These are phyloP conservation scores for Vitis hybrid DNA, from an alignment of 177 flowering plant species.

Conservation along the genomic window DNA sequence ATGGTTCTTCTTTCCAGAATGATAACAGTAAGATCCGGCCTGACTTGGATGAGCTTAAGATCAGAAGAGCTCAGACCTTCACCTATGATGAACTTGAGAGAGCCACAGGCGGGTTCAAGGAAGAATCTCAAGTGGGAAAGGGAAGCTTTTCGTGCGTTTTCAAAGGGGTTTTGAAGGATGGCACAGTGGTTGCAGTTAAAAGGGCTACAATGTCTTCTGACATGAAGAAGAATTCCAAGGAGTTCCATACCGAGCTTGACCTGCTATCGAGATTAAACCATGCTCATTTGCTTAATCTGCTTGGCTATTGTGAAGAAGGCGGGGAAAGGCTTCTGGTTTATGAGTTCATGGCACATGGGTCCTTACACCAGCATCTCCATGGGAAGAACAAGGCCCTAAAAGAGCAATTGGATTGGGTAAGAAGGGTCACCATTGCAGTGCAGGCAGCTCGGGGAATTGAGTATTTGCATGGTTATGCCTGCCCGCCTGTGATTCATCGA, in stretches of 20 bases:
- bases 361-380: slow-evolving; percentile 88
- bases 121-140: slow-evolving; percentile 82
- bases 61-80: slow-evolving; percentile 72
- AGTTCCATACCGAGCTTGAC: slow-evolving; percentile 86
- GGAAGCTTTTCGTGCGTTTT: slow-evolving; percentile 94
- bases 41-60: slow-evolving; percentile 72
- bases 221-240: slow-evolving; percentile 77
- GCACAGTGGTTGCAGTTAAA: slow-evolving; percentile 87
- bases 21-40: slow-evolving; percentile 56
- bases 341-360: slow-evolving; percentile 98
- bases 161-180: slow-evolving; percentile 78
- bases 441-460: slow-evolving; percentile 96
- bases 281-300: slow-evolving; percentile 90
- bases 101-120: slow-evolving; percentile 80
- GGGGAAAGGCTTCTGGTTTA: slow-evolving; percentile 93
- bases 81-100: slow-evolving; percentile 80
- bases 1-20: slow-evolving; percentile 35
- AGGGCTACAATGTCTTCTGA: slow-evolving; percentile 72
- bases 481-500: slow-evolving; percentile 94
- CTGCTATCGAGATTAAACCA: slow-evolving; percentile 86
- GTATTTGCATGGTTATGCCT: slow-evolving; percentile 94
- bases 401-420: slow-evolving; percentile 83
- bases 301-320: slow-evolving; percentile 96
- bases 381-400: slow-evolving; percentile 59
- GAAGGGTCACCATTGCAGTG: slow-evolving; percentile 92